Base-by-base conservation (phyloP, 257 asterid species). In the Datura wrightii region DNA sequence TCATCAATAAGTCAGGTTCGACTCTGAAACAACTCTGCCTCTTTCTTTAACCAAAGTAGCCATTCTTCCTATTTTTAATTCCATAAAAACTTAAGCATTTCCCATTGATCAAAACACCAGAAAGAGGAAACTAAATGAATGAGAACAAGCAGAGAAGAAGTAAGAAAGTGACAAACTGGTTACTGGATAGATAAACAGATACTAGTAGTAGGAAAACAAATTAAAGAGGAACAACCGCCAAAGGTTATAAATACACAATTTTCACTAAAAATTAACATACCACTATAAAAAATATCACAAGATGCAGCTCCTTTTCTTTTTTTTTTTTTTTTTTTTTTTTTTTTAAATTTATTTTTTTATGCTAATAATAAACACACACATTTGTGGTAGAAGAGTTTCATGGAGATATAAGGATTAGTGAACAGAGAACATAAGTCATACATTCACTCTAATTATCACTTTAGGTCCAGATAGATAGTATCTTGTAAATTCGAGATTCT, bases 381-480 rank as follows among this genome's bases (percentile, higher is more conserved):
- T 37, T 39, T 37, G 0, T 15, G 31, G 52, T 31, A 67, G 52
- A 67, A 67, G 19, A 39, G 78, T 67, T 67, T 67, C 52, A 67
- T 39, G n/a, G 72, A 34, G 44, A 65, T 65, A 52, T 39, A 37
- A 67, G 78, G 52, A 39, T 3, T 15, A 67, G 52, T 39, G 5
- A 67, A 39, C 52, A 67, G 78, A 16, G 52, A 67, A 67, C 52
- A 67, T 7, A 3, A 67, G 78, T 67, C 78, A 67, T 67, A 67
- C 50, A 39, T 67, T 39, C 78, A 67, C 52, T 67, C 78, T 7
- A 59, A n/a, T 58, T 8, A 36, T 36, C 46, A 39, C 42, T 24
- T 24, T 24, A 24, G 31, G 31, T 24, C 31, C 31, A 24, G 31
- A 24, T 24, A 24, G 31, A 24, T 24, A 24, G 31, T 24, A 24